These are phyloP conservation scores for Globisporangium viniferum DNA, from an alignment of 352 stramenopile genomes.

Conservation along the genomic window DNA sequence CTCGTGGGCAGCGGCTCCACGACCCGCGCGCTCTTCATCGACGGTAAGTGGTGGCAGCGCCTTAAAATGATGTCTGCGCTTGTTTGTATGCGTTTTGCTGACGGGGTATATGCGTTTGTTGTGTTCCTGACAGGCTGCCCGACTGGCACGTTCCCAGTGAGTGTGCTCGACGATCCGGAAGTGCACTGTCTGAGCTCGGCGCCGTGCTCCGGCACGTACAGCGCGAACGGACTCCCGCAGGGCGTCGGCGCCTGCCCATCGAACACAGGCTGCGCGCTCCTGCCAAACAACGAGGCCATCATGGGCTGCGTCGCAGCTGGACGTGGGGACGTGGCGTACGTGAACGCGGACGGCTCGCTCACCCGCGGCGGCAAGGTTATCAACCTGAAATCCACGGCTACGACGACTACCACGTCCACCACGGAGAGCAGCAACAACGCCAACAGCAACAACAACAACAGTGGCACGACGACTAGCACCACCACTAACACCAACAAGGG, in stretches of 20 bases:
- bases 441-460: slow-evolving; percentile 12
- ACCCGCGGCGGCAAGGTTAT: slow-evolving; percentile 42
- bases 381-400: slow-evolving; percentile 1
- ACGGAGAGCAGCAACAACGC: slow-evolving; percentile 8
- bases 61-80: background rate
- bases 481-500: background rate
- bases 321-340: slow-evolving; percentile 58
- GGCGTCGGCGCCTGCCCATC: slow-evolving; percentile 56
- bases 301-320: slow-evolving; percentile 62
- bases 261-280: slow-evolving; percentile 50
- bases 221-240: slow-evolving; percentile 33
- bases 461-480: background rate
- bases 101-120: background rate
- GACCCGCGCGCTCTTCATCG: slow-evolving; percentile 14
- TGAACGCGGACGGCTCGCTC: slow-evolving; percentile 67
- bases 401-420: slow-evolving; percentile 13
- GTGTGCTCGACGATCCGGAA: slow-evolving; percentile 51
- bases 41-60: slow-evolving; percentile 7
- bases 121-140: slow-evolving; percentile 33
- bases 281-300: slow-evolving; percentile 52
- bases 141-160: slow-evolving; percentile 50
- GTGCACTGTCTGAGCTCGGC: slow-evolving; percentile 49
- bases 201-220: slow-evolving; percentile 68
- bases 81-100: background rate
- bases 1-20: slow-evolving; percentile 5